These are phyloP conservation scores for Sarcocystis neurona DNA, from an alignment of 169 alveolate genomes.

Conservation along the genomic window DNA sequence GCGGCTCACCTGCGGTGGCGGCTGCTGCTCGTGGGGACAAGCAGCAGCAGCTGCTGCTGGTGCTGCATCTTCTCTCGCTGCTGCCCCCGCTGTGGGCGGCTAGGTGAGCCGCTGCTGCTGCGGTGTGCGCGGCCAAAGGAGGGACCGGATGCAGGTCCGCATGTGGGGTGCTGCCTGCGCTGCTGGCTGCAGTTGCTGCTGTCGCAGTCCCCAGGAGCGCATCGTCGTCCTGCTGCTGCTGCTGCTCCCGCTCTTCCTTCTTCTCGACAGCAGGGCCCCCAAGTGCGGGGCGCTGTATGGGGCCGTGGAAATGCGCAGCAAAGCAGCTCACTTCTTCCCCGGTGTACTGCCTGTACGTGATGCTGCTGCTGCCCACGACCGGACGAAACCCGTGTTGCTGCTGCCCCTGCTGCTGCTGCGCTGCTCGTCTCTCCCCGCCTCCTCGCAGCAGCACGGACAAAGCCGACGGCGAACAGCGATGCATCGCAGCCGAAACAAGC, in stretches of 20 bases:
- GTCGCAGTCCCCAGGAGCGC: too few relatives aligned
- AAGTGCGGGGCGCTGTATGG: neutral
- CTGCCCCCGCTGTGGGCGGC: neutral
- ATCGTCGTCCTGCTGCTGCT: too few relatives aligned
- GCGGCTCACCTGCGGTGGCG: too few relatives aligned
- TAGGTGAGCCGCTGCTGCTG: neutral
- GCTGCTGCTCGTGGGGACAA: too few relatives aligned
- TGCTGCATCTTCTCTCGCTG: neutral
- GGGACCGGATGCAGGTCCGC: too few relatives aligned
- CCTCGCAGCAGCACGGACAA: neutral
- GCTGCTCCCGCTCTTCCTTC: too few relatives aligned
- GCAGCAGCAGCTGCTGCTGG: neutral
- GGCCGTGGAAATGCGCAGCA: neutral
- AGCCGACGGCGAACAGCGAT: neutral
- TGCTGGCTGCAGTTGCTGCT: too few relatives aligned
- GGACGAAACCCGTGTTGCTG: neutral
- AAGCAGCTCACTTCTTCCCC: neutral
- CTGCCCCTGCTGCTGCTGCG: conserved; percentile 22
- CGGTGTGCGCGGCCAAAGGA: neutral
- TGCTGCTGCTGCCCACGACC: neutral
- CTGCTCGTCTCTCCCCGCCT: neutral
- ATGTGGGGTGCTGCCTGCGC: too few relatives aligned
- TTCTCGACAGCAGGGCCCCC: neutral
- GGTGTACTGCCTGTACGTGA: neutral
- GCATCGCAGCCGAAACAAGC: neutral